Evolutionary conservation across 495 filamentous ascomycete species (phyloP), one percentile per base, ranked within the genome.

Genomic region (Talaromyces liani): DNA sequence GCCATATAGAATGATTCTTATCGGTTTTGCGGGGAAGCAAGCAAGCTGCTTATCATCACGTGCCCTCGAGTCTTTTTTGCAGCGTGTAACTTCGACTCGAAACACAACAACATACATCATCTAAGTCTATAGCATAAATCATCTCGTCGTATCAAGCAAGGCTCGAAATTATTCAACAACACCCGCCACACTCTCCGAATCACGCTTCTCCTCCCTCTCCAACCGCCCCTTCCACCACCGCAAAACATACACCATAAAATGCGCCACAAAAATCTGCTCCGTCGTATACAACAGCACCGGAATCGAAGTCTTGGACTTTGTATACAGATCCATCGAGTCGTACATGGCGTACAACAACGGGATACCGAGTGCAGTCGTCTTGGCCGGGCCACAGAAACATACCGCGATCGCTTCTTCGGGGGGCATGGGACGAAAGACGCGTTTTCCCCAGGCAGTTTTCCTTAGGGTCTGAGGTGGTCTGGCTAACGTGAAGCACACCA

Each of bases 301-400:
- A 14, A 85, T 76, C 18, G 81, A 80, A 12, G 81, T 83, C 39
- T 79, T 81, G 1, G 81, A 73, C 65, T 80, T 81, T 4, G 73
- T 73, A 53, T 76, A 79, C 18, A 82, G 72, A 63, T 83, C 79
- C 12, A 81, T 64, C 1, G 78, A 73, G 12, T 72, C 70, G 81
- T 80, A 85, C 81, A 85, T 83, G 8, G 81, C 76, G 64, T 81
- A 79, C 33, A 82, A 65, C 39, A 85, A 61, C 0, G 81, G 81
- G 16, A 85, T 82, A 2, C 81, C 82, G 3, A 84, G 68, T 10
- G 79, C 79, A 9, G 81, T 84, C 54, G 81, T 85, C 68, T 85
- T 85, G 24, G 82, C 81, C 1, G 82, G 81, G 1, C 79, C 82
- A 63, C 82, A 85, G 68, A 84, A 84, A 64, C 82, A 85, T 1